Conservation (phyloP, 352 stramenopile species). For the Phytophthora quininea region DNA sequence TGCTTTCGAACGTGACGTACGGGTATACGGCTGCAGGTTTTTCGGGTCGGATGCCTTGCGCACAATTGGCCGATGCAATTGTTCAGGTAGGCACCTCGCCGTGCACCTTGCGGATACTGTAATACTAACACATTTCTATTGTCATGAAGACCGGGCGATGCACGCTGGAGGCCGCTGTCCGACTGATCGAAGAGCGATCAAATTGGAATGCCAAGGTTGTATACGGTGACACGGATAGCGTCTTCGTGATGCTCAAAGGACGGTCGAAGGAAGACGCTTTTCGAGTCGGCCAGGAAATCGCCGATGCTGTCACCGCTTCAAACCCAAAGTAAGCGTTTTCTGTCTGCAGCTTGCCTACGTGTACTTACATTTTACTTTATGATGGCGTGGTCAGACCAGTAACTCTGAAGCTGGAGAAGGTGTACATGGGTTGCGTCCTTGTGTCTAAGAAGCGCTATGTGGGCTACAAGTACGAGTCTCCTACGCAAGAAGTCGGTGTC, state of each 20-base stretch:
- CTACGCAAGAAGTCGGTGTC: constrained; percentile 47
- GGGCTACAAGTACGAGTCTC: constrained; percentile 84
- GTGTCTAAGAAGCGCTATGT: constrained; percentile 97
- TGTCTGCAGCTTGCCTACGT: no score
- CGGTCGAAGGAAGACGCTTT: constrained; percentile 94
- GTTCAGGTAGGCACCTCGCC: constrained; percentile 83
- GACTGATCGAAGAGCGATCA: constrained; percentile 85
- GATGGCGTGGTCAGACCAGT: constrained; percentile 50
- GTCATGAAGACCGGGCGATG: constrained; percentile 71
- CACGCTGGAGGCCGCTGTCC: constrained; percentile 95
- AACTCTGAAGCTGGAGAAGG: constrained; percentile 89
- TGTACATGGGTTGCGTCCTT: constrained; percentile 93
- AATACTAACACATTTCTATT: constrained; percentile 2
- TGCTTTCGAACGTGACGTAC: constrained; percentile 99
- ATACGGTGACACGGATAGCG: constrained; percentile 98
- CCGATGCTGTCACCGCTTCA: constrained; percentile 76
- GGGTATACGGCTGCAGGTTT: constrained; percentile 99
- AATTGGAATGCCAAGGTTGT: constrained; percentile 92
- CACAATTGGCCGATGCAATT: constrained; percentile 98
- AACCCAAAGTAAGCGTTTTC: constrained; percentile 72
- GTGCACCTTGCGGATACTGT: constrained; percentile 1
- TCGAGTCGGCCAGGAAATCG: constrained; percentile 92
- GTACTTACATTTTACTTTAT: not conserved
- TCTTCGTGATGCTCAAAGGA: constrained; percentile 98
- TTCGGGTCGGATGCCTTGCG: constrained; percentile 96